Evolutionary conservation across 768 basidiomycete species (phyloP), one percentile per base, ranked within the genome.

Genomic region (Podaxis pistillaris): DNA sequence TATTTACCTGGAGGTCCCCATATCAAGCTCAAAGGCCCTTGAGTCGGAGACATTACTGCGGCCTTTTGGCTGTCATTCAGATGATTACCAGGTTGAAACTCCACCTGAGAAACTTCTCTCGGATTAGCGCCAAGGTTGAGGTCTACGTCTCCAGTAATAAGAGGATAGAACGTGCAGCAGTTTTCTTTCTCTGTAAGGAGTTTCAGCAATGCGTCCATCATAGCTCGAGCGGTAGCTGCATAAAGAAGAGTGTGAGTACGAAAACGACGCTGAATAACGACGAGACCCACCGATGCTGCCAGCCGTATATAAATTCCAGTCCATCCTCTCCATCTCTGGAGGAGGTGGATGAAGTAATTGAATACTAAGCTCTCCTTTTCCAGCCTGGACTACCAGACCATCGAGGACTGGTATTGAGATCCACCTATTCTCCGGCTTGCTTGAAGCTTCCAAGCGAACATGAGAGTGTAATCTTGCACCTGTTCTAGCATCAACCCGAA

Each of bases 1-100:
- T 6, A 52, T 68, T 58, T 58, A 84, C 87, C 86, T 64, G 88
- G 88, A 8, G 88, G 87, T 3, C 88, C 87, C 88, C 88, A 89
- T 6, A 89, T 87, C 44, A 89, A 30, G 88, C 68, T 9, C 72
- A 77, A 0, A 76, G 74, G 37, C 73, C 66, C 63, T 78, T 81
- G 58, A 15, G 58, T 51, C 3, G 49, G 58, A 0, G 83, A 80
- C 17, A 68, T 66, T 26, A 88, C 78, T 0, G 87, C 87, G 8
- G 58, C 59, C 9, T 75, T 67, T 70, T 90, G 88, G 68, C 86
- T 88, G 12, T 72, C 75, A 60, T 89, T 89, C 62, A 89, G 70
- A 2, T 56, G 24, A 15, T 63, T 55, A 11, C 67, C 63, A n/a
- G 68, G 63, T 30, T 59, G 63, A 17, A 66, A 46, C 4, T 58